Evolutionary conservation across 495 filamentous ascomycete genomes (phyloP).

Genomic region (Wilcoxina mikolae): DNA sequence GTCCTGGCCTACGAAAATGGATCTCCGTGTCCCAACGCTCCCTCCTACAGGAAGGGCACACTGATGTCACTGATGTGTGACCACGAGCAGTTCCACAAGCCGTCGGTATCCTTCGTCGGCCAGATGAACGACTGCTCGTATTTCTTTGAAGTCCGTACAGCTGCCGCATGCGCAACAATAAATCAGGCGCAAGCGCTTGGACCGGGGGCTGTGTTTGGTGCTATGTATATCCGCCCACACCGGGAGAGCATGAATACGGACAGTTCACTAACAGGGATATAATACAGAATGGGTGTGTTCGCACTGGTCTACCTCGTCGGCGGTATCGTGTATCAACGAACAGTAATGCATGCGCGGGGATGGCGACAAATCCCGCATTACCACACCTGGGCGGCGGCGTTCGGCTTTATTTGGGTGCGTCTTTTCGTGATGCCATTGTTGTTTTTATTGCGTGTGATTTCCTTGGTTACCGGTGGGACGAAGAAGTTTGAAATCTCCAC

Average conservation of each 20-base stretch:
- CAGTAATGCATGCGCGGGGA: constrained; percentile 83
- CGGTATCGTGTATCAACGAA: constrained; percentile 88
- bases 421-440: constrained; percentile 23
- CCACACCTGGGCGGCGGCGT: constrained; percentile 76
- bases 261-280: constrained; percentile 3
- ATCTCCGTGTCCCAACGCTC: constrained; percentile 51
- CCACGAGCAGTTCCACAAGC: constrained; percentile 44
- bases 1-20: constrained; percentile 84
- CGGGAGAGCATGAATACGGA: not conserved
- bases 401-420: constrained; percentile 68
- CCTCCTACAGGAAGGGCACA: constrained; percentile 57
- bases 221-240: constrained; percentile 47
- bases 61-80: constrained; percentile 92
- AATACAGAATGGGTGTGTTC: constrained; percentile 33
- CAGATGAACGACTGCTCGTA: constrained; percentile 83
- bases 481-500: not conserved
- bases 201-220: constrained; percentile 78
- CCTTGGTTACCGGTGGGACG: not conserved
- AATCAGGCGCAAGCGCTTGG: constrained; percentile 52
- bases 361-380: constrained; percentile 96
- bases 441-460: constrained; percentile 7
- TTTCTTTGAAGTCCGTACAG: constrained; percentile 86
- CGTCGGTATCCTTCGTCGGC: constrained; percentile 62
- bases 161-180: constrained; percentile 64
- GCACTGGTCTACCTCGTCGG: constrained; percentile 79